A percentile compares a stretch with the other conserved stretches of the same genome.
phyloP scores from a whole-genome alignment of 345 rosid species.

The Diplotaxis tenuifolia region DNA sequence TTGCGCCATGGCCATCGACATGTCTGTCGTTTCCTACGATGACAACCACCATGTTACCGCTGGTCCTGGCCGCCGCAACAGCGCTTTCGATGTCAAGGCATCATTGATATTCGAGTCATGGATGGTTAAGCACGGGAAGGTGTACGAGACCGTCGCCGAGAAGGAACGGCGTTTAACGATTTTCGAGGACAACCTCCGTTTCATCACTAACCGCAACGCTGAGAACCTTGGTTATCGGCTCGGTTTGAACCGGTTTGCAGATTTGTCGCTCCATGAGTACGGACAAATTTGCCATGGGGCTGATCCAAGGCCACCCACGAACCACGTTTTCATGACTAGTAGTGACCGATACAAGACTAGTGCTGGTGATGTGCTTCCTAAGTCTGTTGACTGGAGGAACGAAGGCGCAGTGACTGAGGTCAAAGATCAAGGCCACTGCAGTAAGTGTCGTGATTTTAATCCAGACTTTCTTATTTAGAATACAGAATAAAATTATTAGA shows the following conservation, averaged over 20 bases:
- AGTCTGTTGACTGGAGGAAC: slow-evolving; percentile 80
- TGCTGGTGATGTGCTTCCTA: slow-evolving; percentile 48
- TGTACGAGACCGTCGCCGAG: slow-evolving; percentile 59
- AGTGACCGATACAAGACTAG: slow-evolving; percentile 36
- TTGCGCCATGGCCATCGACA: slow-evolving; percentile 44
- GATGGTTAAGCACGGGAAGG: slow-evolving; percentile 52
- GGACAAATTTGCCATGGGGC: slow-evolving; percentile 43
- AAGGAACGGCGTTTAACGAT: slow-evolving; percentile 53
- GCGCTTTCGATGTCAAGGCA: slow-evolving; percentile 36
- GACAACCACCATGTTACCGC: slow-evolving; percentile 25
- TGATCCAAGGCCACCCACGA: slow-evolving; percentile 27
- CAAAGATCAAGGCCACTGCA: slow-evolving; percentile 83
- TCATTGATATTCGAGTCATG: slow-evolving; percentile 50
- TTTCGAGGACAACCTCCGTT: slow-evolving; percentile 58
- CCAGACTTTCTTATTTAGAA: not conserved
- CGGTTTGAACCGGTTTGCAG: slow-evolving; percentile 63
- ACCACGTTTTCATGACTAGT: slow-evolving; percentile 19
- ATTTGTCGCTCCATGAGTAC: slow-evolving; percentile 62
- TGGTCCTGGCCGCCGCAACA: not conserved
- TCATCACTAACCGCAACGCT: slow-evolving; percentile 50
- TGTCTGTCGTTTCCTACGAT: slow-evolving; percentile 54
- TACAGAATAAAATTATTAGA: not conserved
- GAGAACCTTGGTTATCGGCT: slow-evolving; percentile 44
- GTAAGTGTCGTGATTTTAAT: slow-evolving; percentile 34
- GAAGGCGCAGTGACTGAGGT: slow-evolving; percentile 69